Evolutionary conservation across 192 early-diverging fungal genomes (phyloP), one percentile per base, ranked within the genome.

Genomic region (Podila epigama): DNA sequence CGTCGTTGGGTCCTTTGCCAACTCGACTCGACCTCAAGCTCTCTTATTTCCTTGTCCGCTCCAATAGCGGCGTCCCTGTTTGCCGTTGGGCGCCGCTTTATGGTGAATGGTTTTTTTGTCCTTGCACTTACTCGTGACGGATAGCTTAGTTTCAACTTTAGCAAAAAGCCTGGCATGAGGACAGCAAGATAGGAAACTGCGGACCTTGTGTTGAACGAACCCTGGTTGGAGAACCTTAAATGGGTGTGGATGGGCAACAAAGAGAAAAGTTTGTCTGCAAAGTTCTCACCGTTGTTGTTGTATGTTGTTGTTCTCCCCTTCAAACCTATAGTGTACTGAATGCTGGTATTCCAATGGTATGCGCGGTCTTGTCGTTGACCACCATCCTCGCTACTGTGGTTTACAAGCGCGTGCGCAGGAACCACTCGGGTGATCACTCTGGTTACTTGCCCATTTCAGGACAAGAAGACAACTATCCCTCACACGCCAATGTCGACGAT

Each of bases 361-460:
- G 36, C n/a, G 73, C 66, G 31, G 36, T 52, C 18, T 16, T 57
- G 9, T 77, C 73, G 1, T 13, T 77, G 15, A 51, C 63, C 15
- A 60, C 52, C 11, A 54, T 77, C 40, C 1, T 77, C 44, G 56
- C 53, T 18, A 64, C 73, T 16, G 50, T 60, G 20, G 50, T 77
- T 18, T 68, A 64, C 27, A 77, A 77, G 40, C 59, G 35, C 7
- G 18, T 68, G 6, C 66, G 36, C 29, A 64, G 51, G 57, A 77
- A 77, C 27, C 66, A 63, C 22, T n/a, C 55, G 7, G 73, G 73
- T 33, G 66, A 77, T 16, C 65, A 68, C 9, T 64, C 73, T 18
- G 66, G 66, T 13, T 77, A 77, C 31, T 39, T 63, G 16, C 73
- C 66, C 12, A 77, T 77, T 18, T 60, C 73, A 2, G 40, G 51